phyloP scores from a whole-genome alignment of 768 basidiomycete genomes.

The Punctularia strigosozonata region DNA sequence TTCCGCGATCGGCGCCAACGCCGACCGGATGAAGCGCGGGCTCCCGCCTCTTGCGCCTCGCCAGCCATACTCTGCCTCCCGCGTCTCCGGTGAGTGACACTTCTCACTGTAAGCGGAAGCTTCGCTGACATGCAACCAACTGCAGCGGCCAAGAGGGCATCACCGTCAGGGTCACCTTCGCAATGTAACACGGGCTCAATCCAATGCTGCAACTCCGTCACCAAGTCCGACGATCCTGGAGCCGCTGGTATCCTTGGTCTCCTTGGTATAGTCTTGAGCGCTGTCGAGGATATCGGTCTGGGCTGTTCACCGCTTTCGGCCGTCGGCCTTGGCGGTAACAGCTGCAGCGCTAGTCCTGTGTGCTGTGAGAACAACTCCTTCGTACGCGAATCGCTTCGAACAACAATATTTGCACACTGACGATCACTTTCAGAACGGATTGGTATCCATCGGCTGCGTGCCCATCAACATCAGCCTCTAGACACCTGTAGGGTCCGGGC shows the following conservation, averaged over 20 bases:
- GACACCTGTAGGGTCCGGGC: background rate
- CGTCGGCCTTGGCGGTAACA: conserved; percentile 4
- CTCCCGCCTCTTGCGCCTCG: conserved; percentile 35
- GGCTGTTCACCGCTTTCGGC: conserved; percentile 9
- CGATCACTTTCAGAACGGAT: conserved; percentile 8
- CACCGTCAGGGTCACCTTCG: conserved; percentile 3
- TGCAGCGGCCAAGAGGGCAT: conserved; percentile 5
- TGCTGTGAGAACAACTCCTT: conserved; percentile 17
- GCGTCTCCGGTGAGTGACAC: conserved; percentile 8
- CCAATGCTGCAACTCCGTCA: background rate
- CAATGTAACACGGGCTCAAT: conserved; percentile 30
- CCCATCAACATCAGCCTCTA: conserved; percentile 12
- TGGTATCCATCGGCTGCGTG: conserved; percentile 15
- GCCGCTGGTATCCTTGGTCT: background rate
- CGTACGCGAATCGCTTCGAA: conserved; percentile 6
- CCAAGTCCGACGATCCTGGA: conserved; percentile 4
- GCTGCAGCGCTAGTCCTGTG: conserved; percentile 12
- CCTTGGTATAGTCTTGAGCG: too few species aligned
- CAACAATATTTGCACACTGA: background rate
- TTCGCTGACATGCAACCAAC: background rate
- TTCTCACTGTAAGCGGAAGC: background rate
- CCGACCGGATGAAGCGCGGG: conserved; percentile 40
- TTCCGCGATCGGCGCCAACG: conserved; percentile 33
- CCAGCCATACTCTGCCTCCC: background rate
- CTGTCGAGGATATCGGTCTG: too few species aligned